Conservation (phyloP, 208 protist species). For the Wallacemonas collosoma region DNA sequence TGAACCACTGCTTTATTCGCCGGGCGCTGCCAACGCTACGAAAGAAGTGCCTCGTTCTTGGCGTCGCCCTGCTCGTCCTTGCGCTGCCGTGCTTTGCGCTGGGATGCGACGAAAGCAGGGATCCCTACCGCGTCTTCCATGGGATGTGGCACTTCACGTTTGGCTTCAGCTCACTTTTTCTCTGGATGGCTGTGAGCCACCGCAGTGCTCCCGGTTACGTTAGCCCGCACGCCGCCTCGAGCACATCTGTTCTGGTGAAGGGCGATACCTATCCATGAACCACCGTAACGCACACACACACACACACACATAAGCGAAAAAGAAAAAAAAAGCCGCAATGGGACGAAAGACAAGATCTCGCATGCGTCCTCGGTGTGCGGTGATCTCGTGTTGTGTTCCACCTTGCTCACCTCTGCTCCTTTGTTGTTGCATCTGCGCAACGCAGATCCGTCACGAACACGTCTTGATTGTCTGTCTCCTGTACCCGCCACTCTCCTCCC, state of each 20-base stretch:
- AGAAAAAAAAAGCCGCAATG: neutral
- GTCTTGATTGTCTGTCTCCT: too few relatives aligned
- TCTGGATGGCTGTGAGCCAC: constrained; percentile 47
- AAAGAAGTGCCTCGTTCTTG: constrained; percentile 19
- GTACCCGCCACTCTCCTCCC: too few relatives aligned
- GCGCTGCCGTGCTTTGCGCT: constrained; percentile 52
- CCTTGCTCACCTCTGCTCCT: too few relatives aligned
- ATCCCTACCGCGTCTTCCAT: constrained; percentile 76
- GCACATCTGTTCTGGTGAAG: constrained; percentile 6
- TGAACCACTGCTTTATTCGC: constrained; percentile 39
- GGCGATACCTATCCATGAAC: constrained; percentile 1
- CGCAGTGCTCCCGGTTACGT: neutral
- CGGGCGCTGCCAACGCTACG: constrained; percentile 19
- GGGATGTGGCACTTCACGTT: constrained; percentile 74
- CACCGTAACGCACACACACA: neutral
- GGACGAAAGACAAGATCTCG: neutral
- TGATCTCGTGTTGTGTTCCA: too few relatives aligned
- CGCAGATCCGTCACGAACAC: too few relatives aligned
- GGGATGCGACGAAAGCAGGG: constrained; percentile 58
- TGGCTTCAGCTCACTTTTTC: constrained; percentile 50
- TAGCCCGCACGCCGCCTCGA: neutral
- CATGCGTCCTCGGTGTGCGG: too few relatives aligned
- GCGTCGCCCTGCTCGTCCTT: constrained; percentile 31
- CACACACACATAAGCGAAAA: constrained; percentile 2
- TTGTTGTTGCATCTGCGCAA: too few relatives aligned